Evolutionary conservation across 805 yeast genomes (phyloP), one percentile per base, ranked within the genome.

Genomic region (Danielia reshetovae): DNA sequence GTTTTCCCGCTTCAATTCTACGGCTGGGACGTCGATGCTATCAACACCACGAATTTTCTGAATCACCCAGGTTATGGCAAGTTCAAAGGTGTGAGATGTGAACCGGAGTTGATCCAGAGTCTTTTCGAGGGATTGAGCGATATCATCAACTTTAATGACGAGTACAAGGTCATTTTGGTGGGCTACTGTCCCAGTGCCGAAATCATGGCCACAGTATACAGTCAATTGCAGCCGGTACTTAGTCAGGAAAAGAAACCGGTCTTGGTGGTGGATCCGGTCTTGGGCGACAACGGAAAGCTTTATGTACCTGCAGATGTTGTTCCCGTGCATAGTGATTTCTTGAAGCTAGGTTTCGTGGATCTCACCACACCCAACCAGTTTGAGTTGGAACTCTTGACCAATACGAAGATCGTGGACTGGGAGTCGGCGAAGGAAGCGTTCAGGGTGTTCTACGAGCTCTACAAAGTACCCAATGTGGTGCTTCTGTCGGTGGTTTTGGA

Each of bases 281-380:
- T 90, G 55, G 97, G 97, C 9, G 97, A 90, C 53, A 81, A 86
- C 48, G 96, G 96, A 1, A 71, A 66, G 38, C 58, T 88, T 3
- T 90, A 90, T 54, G 96, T 90, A 1, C 70, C 71, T 38, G 72
- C 70, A 35, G 70, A 62, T 9, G 69, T 80, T 17, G 62, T 81
- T 0, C 75, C 75, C 0, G 55, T 70, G 2, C 81, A 81, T 50
- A 62, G 65, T 45, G 42, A 63, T 9, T 59, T 80, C 5, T 81
- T 94, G 0, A 72, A 72, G 4, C 51, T 59, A 4, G 26, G 76
- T 70, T 5, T 49, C 43, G 83, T 88, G 7, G 65, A 67, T 27
- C 47, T 81, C 24, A 75, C 85, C 11, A 89, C 97, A 0, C 97
- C 97, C 3, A 89, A 89, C 56, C 94, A 85, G 55, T 90, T 83